Percentiles rank a stretch among this genome's conserved stretches.
Evolutionary conservation across 2,329 filamentous ascomycete species (phyloP).

Genomic region (Fusarium bactridioides): DNA sequence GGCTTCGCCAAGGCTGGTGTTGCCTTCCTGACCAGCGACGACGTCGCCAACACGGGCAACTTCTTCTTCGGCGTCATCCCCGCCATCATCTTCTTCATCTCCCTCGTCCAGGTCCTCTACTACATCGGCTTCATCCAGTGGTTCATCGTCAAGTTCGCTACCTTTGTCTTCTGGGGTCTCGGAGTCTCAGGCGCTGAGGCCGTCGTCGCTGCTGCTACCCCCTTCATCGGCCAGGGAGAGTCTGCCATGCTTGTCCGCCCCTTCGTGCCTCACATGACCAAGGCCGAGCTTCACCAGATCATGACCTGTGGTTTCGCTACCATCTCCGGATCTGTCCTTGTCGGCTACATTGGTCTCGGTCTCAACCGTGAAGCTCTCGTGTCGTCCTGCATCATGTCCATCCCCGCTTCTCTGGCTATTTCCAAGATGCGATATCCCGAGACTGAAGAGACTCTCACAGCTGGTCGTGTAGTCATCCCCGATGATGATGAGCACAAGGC

Average conservation of each 20-base stretch:
- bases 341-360: conserved; percentile 85
- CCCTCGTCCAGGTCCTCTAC: conserved; percentile 87
- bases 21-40: conserved; percentile 64
- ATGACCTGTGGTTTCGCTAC: conserved; percentile 94
- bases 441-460: conserved; percentile 84
- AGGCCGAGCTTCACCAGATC: conserved; percentile 89
- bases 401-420: conserved; percentile 87
- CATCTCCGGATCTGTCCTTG: conserved; percentile 86
- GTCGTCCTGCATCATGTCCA: conserved; percentile 94
- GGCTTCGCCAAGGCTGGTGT: conserved; percentile 79
- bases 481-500: conserved; percentile 79
- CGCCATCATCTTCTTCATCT: conserved; percentile 95
- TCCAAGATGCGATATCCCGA: conserved; percentile 92
- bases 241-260: conserved; percentile 91
- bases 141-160: conserved; percentile 87
- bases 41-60: conserved; percentile 61
- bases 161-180: conserved; percentile 91
- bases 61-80: conserved; percentile 86
- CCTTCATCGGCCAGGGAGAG: conserved; percentile 94
- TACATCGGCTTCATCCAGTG: conserved; percentile 85
- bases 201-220: conserved; percentile 91
- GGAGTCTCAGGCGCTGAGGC: conserved; percentile 89
- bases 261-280: conserved; percentile 84
- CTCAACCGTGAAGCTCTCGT: conserved; percentile 86
- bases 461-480: conserved; percentile 81